phyloP scores from a whole-genome alignment of 1,284 basidiomycete species.

The Microbotryomycetes sp. region DNA sequence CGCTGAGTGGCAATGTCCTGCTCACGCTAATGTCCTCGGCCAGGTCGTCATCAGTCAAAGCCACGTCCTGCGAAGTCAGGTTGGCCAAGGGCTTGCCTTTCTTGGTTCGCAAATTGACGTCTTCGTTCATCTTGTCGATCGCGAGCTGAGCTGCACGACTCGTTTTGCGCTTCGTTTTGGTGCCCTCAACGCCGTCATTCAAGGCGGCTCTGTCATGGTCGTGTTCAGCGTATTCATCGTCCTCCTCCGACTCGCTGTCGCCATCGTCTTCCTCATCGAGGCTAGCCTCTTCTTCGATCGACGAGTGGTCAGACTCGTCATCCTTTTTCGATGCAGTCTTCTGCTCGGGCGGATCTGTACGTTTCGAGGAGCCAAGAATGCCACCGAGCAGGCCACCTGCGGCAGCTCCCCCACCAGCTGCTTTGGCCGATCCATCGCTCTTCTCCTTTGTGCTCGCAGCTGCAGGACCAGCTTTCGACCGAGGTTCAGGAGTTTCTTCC shows the following conservation, averaged over 20 bases:
- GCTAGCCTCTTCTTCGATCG: not conserved
- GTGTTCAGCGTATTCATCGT: not conserved
- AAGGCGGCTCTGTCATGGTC: not conserved
- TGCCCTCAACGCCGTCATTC: not conserved
- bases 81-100: constrained; percentile 16
- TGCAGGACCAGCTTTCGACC: not conserved
- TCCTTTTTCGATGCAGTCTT: not conserved
- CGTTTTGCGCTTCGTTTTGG: not conserved
- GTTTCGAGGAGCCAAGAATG: not conserved
- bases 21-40: constrained; percentile 5
- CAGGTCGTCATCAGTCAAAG: constrained; percentile 19
- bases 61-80: constrained; percentile 22
- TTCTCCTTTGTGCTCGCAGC: not conserved
- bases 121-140: constrained; percentile 1
- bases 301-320: not conserved
- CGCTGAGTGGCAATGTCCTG: not conserved
- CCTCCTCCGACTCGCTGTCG: not conserved
- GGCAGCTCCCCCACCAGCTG: not conserved
- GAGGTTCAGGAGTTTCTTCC: not conserved
- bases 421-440: not conserved
- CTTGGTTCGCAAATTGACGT: not conserved
- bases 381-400: not conserved
- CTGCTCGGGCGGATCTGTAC: not conserved
- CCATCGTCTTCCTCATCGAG: not conserved
- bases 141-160: constrained; percentile 1